Evolutionary conservation across 1,284 basidiomycete species (phyloP), one percentile per base, ranked within the genome.

Genomic region (Papiliotrema nemorosa): DNA sequence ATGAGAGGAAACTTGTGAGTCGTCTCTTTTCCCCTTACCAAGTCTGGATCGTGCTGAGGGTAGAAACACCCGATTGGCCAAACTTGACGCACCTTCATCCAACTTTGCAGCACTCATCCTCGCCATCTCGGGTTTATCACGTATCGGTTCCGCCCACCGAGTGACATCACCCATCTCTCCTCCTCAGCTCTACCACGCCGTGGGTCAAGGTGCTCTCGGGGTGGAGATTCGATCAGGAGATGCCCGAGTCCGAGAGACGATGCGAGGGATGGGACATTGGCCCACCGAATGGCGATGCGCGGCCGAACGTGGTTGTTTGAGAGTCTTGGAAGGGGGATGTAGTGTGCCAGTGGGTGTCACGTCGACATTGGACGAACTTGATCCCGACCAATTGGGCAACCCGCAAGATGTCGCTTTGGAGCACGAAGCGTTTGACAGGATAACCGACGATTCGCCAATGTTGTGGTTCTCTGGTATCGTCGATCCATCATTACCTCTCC

Each of bases 291-390:
- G 84, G 84, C 76, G 69, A 48, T 88, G 86, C 63, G 77, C 80
- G 20, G 89, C 90, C 6, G 96, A 99, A 74, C 83, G 94, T 12
- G 87, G 87, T 1, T 85, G 89, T 70, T 78, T 98, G 57, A 80
- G 86, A 33, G 85, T 88, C 33, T 79, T 98, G 47, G 94, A 98
- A 72, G 96, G 96, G 12, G 96, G 93, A 25, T 98, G 96, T 74
- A 93, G 88, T 53, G 91, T 98, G 1, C 96, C 94, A 0, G 92
- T 97, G n/a, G 93, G 94, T 16, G 86, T 90, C 27, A 78, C 81
- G 52, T 86, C 83, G 41, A 71, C 69, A 47, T 53, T 73, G 18
- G 50, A 59, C 44, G 59, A 73, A 53, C 44, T 72, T 2, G 36
- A 50, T 13, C 31, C 46, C 20, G 48, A 40, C 3, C 53, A 44